Evolutionary conservation across 2,329 filamentous ascomycete species (phyloP), one percentile per base, ranked within the genome.

Genomic region (Whalleya microplaca): DNA sequence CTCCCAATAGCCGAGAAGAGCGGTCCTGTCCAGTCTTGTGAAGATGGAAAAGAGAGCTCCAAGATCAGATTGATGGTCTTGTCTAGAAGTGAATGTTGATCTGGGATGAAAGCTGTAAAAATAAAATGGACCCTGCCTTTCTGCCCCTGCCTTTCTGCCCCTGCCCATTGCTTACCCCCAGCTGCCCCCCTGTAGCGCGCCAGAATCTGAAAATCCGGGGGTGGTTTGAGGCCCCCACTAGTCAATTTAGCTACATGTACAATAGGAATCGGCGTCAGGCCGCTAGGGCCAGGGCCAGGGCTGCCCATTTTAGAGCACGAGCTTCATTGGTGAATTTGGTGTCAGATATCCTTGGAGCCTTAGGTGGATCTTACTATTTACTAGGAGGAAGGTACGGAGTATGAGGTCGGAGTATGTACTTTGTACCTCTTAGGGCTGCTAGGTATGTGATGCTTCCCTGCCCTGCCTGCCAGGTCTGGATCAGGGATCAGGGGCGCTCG

Each of bases 181-280:
- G 23, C 4, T 27, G 3, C 4, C 32, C 32, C 21, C 44, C 21
- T 46, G 21, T 14, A 21, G 10, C 3, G 27, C 43, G 27, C 45
- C 32, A 27, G 7, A 32, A 29, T n/a, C 42, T 37, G 27, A 44
- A 48, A 50, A 40, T 51, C 55, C 41, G 51, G 55, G 23, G 51
- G 43, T 45, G 14, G 10, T 8, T 18, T 6, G 32, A 37, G 23
- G 29, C 43, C 47, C 51, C n/a, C n/a, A n/a, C n/a, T n/a, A 54
- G 51, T 53, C 48, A 49, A 48, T 46, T 16, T 18, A 44, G 46
- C 27, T 45, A 21, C n/a, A n/a, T n/a, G n/a, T n/a, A n/a, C n/a
- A n/a, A n/a, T n/a, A 1, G 27, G 21, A 51, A 45, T 44, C 41
- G 16, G n/a, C 48, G n/a, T n/a, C n/a, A n/a, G n/a, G n/a, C n/a